Conservation (phyloP, 2,329 filamentous ascomycete species). For the Monosporascus sp. region DNA sequence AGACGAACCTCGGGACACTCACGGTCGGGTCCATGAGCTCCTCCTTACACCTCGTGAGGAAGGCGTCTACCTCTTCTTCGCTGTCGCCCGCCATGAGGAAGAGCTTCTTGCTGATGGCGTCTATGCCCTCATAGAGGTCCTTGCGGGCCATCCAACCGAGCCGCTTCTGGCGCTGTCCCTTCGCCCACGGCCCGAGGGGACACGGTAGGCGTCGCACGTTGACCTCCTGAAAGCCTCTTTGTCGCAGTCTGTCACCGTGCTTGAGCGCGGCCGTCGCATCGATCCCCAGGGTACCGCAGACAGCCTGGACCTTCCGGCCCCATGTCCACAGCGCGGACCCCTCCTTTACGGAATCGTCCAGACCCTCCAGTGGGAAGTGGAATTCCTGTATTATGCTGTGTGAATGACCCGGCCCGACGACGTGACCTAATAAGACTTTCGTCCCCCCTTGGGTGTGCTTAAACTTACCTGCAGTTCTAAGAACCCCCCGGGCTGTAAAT, state of each 20-base stretch:
- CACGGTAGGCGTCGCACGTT: slow-evolving; percentile 9
- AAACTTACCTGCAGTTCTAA: slow-evolving; percentile 17
- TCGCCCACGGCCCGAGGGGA: slow-evolving; percentile 15
- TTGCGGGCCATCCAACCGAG: slow-evolving; percentile 17
- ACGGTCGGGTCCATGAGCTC: slow-evolving; percentile 11
- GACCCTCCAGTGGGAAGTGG: slow-evolving; percentile 9
- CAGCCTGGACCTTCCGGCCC: slow-evolving; percentile 7
- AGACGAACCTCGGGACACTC: background rate
- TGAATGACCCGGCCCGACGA: background rate
- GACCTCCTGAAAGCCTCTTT: slow-evolving; percentile 15
- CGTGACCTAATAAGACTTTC: too few species aligned
- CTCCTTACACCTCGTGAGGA: slow-evolving; percentile 8
- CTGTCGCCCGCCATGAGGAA: slow-evolving; percentile 22
- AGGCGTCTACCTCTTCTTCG: slow-evolving; percentile 8
- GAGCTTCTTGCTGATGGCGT: slow-evolving; percentile 19
- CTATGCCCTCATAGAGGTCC: slow-evolving; percentile 17
- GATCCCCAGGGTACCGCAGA: slow-evolving; percentile 11
- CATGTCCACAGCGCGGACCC: slow-evolving; percentile 10
- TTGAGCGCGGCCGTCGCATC: slow-evolving; percentile 7
- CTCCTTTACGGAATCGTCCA: slow-evolving; percentile 7
- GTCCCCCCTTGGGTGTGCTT: too few species aligned
- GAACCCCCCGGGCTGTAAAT: slow-evolving; percentile 18
- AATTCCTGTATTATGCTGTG: slow-evolving; percentile 6
- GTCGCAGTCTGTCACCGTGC: slow-evolving; percentile 12
- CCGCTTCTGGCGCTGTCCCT: slow-evolving; percentile 15